phyloP scores from a whole-genome alignment of 2,329 filamentous ascomycete genomes.

The Rhynchosporium graminicola region DNA sequence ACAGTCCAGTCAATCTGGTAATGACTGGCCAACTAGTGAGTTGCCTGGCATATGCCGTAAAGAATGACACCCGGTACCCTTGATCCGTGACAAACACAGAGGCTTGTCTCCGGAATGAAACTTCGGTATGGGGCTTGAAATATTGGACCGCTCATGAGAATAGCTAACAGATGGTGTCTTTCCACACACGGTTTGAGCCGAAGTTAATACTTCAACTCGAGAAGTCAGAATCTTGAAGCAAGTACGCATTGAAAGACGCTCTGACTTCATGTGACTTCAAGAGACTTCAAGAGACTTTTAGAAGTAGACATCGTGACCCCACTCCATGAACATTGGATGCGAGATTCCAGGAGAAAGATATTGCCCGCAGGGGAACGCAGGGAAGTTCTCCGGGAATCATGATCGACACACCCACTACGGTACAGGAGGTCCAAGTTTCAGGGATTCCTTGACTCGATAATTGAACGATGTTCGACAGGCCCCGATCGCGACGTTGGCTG shows the following conservation, averaged over 20 bases:
- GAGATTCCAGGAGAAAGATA: conserved; percentile 14
- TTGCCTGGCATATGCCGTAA: conserved; percentile 1
- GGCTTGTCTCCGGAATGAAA: conserved; percentile 4
- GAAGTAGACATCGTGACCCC: conserved; percentile 14
- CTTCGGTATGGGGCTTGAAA: conserved; percentile 5
- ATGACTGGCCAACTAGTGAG: no score
- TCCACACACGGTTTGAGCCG: background rate
- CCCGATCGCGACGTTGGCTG: conserved; percentile 17
- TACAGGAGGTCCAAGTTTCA: conserved; percentile 20
- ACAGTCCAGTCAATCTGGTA: background rate
- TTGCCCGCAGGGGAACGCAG: conserved; percentile 15
- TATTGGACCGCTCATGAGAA: background rate
- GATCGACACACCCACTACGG: conserved; percentile 24
- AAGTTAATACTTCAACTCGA: no score
- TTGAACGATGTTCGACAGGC: conserved; percentile 11
- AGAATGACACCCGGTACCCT: background rate
- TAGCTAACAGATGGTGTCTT: background rate
- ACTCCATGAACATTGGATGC: conserved; percentile 11
- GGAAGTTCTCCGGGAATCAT: conserved; percentile 24
- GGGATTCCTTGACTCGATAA: conserved; percentile 22
- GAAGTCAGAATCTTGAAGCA: conserved; percentile 3
- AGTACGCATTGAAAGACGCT: conserved; percentile 21
- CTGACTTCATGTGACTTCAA: background rate
- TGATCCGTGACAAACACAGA: background rate
- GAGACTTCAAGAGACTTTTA: conserved; percentile 7